phyloP scores from a whole-genome alignment of 2,329 filamentous ascomycete species.

The Lachnellula arida region DNA sequence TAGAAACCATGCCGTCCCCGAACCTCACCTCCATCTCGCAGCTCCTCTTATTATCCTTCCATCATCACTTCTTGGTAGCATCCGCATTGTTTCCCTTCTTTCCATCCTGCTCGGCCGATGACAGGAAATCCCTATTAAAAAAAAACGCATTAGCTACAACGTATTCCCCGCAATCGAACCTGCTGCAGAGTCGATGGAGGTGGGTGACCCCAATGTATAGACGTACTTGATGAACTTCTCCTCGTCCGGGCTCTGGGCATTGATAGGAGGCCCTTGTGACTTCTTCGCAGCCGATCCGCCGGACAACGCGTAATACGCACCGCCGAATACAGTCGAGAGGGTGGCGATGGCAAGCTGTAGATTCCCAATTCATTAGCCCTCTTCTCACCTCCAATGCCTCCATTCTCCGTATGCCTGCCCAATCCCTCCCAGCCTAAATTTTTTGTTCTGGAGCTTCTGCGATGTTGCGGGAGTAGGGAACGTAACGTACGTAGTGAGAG shows the following conservation, averaged over 20 bases:
- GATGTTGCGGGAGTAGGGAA: neutral
- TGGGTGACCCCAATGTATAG: neutral
- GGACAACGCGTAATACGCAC: conserved; percentile 12
- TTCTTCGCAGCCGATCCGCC: conserved; percentile 27
- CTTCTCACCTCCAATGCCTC: neutral
- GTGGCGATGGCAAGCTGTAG: conserved; percentile 30
- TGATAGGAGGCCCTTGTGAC: conserved; percentile 30
- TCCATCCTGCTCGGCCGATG: conserved; percentile 19
- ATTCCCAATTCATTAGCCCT: conserved; percentile 16
- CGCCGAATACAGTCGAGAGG: conserved; percentile 22
- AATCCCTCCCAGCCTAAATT: conserved; percentile 13
- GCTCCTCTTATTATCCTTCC: neutral
- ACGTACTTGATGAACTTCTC: conserved; percentile 35
- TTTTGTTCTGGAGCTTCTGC: conserved; percentile 1
- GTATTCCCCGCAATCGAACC: no score
- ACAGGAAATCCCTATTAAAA: conserved; percentile 21
- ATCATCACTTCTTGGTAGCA: conserved; percentile 10
- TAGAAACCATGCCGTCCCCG: neutral
- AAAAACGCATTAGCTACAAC: conserved; percentile 6
- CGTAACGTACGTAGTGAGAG: conserved; percentile 30
- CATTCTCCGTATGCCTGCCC: neutral
- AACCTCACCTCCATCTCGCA: neutral
- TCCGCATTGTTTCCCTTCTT: conserved; percentile 13
- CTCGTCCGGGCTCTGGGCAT: conserved; percentile 33
- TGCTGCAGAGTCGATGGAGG: neutral